Base-by-base conservation (phyloP, 176 grass and related monocot species). In the Avena sativa region DNA sequence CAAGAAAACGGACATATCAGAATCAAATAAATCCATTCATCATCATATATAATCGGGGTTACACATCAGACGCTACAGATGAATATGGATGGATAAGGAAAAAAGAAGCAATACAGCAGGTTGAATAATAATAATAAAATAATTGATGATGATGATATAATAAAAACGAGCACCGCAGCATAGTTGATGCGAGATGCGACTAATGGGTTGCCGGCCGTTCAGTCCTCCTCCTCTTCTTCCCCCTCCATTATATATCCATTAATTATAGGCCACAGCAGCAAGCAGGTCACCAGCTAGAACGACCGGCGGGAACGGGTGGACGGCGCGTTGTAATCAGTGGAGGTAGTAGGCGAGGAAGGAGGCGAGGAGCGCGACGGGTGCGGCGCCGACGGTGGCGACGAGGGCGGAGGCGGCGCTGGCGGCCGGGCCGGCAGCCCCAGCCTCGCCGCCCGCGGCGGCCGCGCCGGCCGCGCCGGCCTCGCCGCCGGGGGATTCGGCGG, bases 341-440 rank as follows among this genome's bases (percentile, higher is more conserved):
- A 91, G 89, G 80, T 87, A 91, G 55, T 87, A 91, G 2, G 74
- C 85, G 89, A 91, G 80, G 66, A 91, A 79, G 75, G 80, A 84
- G 85, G 79, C 12, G 36, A 91, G 9, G 85, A 85, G 57, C 16
- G 82, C 82, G 17, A 43, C 32, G 32, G 76, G 75, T 0, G 23
- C 58, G 16, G 77, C 49, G 30, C 12, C 81, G 2, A 17, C 19
- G 3, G 60, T 20, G 12, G 78, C 70, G 40, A 43, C 4, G 40
- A 43, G 40, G 49, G 25, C 73, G 17, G 61, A 40, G 0, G 11
- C 16, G 15, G 44, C 75, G 55, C 57, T 79, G 19, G 23, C 38
- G n/a, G 28, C 46, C 9, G 79, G 79, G 47, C 62, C 55, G 2
- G 28, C 67, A 17, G 50, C 50, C 1, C 43, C 43, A 0, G 66